Base-by-base conservation (phyloP, 2,329 filamentous ascomycete genomes). In the Fusarium sarcochroum region DNA sequence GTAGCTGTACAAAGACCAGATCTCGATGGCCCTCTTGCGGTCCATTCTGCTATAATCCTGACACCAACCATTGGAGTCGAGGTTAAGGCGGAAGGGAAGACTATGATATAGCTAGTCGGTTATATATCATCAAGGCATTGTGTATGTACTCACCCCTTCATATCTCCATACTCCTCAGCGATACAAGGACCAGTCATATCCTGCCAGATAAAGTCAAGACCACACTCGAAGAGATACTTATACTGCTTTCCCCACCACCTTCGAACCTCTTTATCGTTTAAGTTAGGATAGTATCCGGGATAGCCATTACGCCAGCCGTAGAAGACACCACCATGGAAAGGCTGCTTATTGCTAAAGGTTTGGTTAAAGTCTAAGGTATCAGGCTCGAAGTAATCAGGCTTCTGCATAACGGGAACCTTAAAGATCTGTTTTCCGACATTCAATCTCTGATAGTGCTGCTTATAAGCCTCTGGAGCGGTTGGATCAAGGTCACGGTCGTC, bases 201-300 rank as follows among this genome's bases (percentile, higher is more conserved):
- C 63, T 80, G 79, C 79, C 79, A 80, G n/a, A 80, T 73, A 44
- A 80, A 80, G 44, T 80, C 79, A 0, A 80, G 72, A 1, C 79
- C 79, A 6, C 65, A 70, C 9, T 79, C 75, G 42, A 80, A 80
- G 1, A 81, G 73, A 14, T 78, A 72, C 38, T 75, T 45, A 30
- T 80, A 80, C 64, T 80, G 78, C 49, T 76, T 60, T 0, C 77
- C 78, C 78, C 78, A 80, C 73, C 76, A 78, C 34, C 62, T 58
- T 2, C 78, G 76, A 6, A 76, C 75, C 1, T 60, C 63, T 17
- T 70, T 62, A 30, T 65, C 70, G 66, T 80, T 80, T n/a, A 80
- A 65, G 51, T 80, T 75, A 1, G 78, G 78, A 50, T 80, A 80
- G 48, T 74, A 71, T 0, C 79, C 78, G 6, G 78, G 76, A 46